A percentile compares a stretch with the other conserved stretches of the same genome.
phyloP scores from a whole-genome alignment of 2,329 filamentous ascomycete species.

The Phialophora chinensis region DNA sequence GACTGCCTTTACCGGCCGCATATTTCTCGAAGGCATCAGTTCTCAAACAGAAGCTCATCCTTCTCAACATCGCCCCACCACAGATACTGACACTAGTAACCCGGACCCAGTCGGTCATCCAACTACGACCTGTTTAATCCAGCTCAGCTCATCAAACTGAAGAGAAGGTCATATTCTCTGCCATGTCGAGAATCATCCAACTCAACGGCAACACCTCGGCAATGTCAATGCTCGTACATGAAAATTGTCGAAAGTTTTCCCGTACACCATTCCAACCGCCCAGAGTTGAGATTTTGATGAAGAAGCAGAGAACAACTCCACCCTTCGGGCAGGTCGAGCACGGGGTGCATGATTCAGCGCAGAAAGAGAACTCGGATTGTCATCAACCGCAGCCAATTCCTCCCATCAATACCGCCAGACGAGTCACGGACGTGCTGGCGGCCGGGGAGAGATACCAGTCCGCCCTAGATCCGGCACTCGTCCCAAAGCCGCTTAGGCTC shows the following conservation, averaged over 20 bases:
- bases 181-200: neutral
- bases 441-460: neutral
- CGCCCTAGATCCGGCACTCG: constrained; percentile 3
- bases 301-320: neutral
- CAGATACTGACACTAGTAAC: neutral
- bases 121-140: neutral
- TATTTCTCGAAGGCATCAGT: neutral
- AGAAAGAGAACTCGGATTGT: neutral
- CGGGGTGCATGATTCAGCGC: neutral
- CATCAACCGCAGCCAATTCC: neutral
- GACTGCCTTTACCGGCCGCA: neutral
- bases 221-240: neutral
- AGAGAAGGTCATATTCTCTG: neutral
- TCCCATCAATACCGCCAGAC: neutral
- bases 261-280: neutral
- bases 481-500: neutral
- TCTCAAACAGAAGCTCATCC: neutral
- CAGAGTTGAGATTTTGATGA: neutral
- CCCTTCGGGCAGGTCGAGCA: neutral
- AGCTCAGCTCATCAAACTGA: neutral
- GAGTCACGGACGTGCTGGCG: neutral
- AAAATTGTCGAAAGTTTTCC: neutral
- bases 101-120: neutral
- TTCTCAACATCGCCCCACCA: neutral
- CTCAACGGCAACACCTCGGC: neutral